A percentile compares a stretch with the other conserved stretches of the same genome.
phyloP scores from a whole-genome alignment of 2,329 filamentous ascomycete genomes.

The Monosporascus sp. region DNA sequence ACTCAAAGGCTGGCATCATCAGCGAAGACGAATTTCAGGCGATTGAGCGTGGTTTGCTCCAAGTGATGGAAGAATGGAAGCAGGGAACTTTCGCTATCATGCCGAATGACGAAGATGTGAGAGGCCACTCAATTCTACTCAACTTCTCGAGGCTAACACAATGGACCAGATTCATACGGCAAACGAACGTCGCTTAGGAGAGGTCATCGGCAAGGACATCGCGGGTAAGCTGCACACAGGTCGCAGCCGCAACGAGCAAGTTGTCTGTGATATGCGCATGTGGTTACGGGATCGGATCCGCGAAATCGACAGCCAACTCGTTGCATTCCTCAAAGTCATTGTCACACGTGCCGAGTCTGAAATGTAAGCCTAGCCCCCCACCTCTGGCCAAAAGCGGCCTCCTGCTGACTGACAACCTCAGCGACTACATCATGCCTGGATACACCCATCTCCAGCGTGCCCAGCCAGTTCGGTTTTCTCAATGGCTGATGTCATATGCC shows the following conservation, averaged over 20 bases:
- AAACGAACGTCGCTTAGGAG: conserved; percentile 55
- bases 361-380: conserved; percentile 34
- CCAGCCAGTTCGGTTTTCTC: conserved; percentile 72
- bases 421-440: conserved; percentile 77
- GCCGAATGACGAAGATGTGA: conserved; percentile 49
- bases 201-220: conserved; percentile 80
- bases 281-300: conserved; percentile 76
- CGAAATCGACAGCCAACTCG: conserved; percentile 63
- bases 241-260: conserved; percentile 84
- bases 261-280: conserved; percentile 84
- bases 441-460: conserved; percentile 86
- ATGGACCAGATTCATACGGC: conserved; percentile 17
- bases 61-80: conserved; percentile 51
- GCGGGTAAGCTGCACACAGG: conserved; percentile 88
- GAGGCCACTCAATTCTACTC: conserved; percentile 1
- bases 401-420: conserved; percentile 52
- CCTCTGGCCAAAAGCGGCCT: conserved; percentile 4
- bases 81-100: conserved; percentile 44
- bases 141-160: conserved; percentile 27
- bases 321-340: conserved; percentile 62
- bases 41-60: conserved; percentile 66
- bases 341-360: conserved; percentile 63
- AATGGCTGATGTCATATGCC: conserved; percentile 75
- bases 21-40: conserved; percentile 65
- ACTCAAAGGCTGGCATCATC: conserved; percentile 69